Base-by-base conservation (phyloP, 371 early-diverging fungal genomes). In the Apophysomyces ossiformis region DNA sequence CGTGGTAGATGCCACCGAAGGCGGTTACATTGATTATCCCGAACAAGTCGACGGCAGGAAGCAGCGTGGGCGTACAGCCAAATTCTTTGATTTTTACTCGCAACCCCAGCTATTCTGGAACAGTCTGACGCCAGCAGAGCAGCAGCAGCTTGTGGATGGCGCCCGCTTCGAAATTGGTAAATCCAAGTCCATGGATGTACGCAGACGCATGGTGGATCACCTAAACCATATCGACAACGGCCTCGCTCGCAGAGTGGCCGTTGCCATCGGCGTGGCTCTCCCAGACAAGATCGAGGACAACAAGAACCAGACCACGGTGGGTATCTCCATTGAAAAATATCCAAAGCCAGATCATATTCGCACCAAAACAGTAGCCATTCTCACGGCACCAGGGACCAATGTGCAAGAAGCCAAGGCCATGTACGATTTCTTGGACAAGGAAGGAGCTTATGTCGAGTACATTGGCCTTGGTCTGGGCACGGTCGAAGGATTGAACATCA, bases 101-200 rank as follows among this genome's bases (percentile, higher is more conserved):
- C 85, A 85, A 54, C 74, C 85, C 13, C 76, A 69, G 39, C 62
- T 85, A 5, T 81, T 77, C 65, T 85, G 71, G 58, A 73, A 82
- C 75, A 75, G 75, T 18, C 62, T 79, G 21, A 81, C 80, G 1
- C 57, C 44, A 1, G 71, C 67, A 38, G 85, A 82, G 60, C 67
- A 81, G 58, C 77, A 76, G 36, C 83, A 81, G 43, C 60, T 76
- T 1, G 77, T 77, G 21, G 73, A 77, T 45, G 80, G 67, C 46
- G 65, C 69, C 57, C 74, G 77, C 13, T 84, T 81, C 39, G 82
- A 84, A 59, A 59, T 82, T 8, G 72, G 75, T 56, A 78, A 79
- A 50, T 72, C 67, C 21, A 65, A 64, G 21, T 56, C 63, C 50
- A 7, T 67, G 2, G 67, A 68, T 38, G 73, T 84, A n/a, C 78